A percentile compares a stretch with the other conserved stretches of the same genome.
phyloP scores from a whole-genome alignment of 345 rosid species.

The Rhodomyrtus tomentosa region DNA sequence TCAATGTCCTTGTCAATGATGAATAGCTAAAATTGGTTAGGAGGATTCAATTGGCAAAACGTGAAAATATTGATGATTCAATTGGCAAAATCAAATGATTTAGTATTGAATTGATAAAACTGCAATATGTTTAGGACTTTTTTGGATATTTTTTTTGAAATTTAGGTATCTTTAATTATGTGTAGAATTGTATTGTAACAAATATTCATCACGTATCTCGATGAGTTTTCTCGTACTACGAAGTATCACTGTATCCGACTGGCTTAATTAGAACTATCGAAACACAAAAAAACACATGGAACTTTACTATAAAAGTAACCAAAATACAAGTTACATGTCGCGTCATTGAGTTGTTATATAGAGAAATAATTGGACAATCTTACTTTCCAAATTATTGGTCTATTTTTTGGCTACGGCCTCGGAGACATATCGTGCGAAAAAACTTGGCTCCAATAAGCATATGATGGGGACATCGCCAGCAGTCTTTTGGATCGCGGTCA shows the following conservation, averaged over 20 bases:
- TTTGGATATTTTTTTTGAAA: too few relatives aligned
- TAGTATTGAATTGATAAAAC: too few relatives aligned
- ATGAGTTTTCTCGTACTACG: not conserved
- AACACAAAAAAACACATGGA: too few relatives aligned
- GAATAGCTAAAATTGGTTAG: too few relatives aligned
- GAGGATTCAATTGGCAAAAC: too few relatives aligned
- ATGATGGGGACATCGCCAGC: not conserved
- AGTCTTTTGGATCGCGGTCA: not conserved
- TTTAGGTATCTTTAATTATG: not conserved
- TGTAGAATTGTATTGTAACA: accelerated
- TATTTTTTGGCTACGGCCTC: not conserved
- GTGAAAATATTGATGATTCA: too few relatives aligned
- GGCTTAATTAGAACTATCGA: not conserved
- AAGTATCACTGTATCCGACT: not conserved
- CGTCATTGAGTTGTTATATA: not conserved
- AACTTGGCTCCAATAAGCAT: not conserved
- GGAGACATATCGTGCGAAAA: not conserved
- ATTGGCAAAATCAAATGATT: too few relatives aligned
- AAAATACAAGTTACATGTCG: not conserved
- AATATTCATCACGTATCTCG: not conserved
- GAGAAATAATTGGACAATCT: not conserved
- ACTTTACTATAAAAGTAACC: not conserved
- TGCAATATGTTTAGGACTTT: too few relatives aligned
- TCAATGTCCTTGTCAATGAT: too few relatives aligned
- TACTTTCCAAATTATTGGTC: not conserved